Base-by-base conservation (phyloP, 495 filamentous ascomycete genomes). In the Penicillium arizonense region DNA sequence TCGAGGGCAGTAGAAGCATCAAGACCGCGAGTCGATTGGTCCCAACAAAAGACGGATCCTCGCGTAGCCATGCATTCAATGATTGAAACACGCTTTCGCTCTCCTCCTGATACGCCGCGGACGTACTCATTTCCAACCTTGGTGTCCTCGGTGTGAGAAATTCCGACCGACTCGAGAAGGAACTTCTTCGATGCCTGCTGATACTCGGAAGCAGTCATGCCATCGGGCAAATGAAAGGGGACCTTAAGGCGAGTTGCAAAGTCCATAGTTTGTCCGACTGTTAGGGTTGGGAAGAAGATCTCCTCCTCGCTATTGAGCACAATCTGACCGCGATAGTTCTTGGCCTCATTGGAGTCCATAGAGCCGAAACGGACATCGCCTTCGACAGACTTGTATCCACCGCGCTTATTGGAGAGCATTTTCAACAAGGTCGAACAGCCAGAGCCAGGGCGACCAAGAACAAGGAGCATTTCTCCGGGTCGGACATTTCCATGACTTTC, bases 41-140 rank as follows among this genome's bases (percentile, higher is more conserved):
- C 84, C 76, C 82, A 87, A 57, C 77, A 81, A 18, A 80, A 79
- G 3, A 87, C 76, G 0, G 80, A 81, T 21, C 76, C 78, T 52
- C 82, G 80, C 3, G 82, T 78, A 3, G 83, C 82, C 20, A 88
- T 58, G 3, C 80, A 84, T 59, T 89, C 86, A 1, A 83, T 79
- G 64, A 88, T 87, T 0, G 81, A 85, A 2, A 87, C 82, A 45
- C 83, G 82, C 62, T 89, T 89, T 45, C 90, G 83, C 68, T 96
- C 90, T 37, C 90, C 90, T 35, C 90, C 90, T 4, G 86, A 90
- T n/a, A 96, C 83, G 58, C 90, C 90, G 20, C 90, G 87, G 36
- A 91, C 79, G 53, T 84, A 89, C 5, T 83, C 81, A 53, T 90
- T 87, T 10, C 90, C 90, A 16, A 94, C 87, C 53, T 90, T 86